Base-by-base conservation (phyloP, 2,329 filamentous ascomycete species). In the Colletotrichum simmondsii region DNA sequence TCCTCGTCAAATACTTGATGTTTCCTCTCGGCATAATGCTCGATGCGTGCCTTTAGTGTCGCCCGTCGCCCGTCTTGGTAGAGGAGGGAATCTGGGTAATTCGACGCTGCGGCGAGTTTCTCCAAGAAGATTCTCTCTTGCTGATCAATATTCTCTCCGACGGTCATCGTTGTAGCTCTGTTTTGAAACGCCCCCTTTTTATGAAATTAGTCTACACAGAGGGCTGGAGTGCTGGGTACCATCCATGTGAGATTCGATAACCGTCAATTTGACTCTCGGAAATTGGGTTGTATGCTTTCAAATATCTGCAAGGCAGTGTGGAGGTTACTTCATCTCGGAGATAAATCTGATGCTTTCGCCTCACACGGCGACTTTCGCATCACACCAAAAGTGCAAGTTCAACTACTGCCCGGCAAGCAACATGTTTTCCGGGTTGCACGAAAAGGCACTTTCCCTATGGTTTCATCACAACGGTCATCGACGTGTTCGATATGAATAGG, bases 51-150 rank as follows among this genome's bases (percentile, higher is more conserved):
- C 42, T 30, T 52, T 7, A 30, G 22, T 19, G 30, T 14, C 12
- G 58, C 19, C 2, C 42, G n/a, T 12, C 53, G 57, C 28, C 59
- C 65, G 12, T 46, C 30, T 35, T 54, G 35, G 14, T 10, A 24
- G 14, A 72, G 22, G 6, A 72, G 53, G n/a, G 65, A 63, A 6
- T 69, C 59, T 5, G 69, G 69, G 24, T 72, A 72, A 24, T 59
- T 53, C 28, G 28, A n/a, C n/a, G 69, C 58, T 16, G 35, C 30
- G 69, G 65, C 58, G 42, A 72, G 53, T 16, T 69, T 63, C 28
- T 57, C 24, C 8, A 63, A 59, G 22, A 72, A 69, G 7, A 52
- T 30, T 14, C 30, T 11, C 32, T 60, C 65, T 8, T 26, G 30
- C 4, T n/a, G n/a, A n/a, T n/a, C n/a, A n/a, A n/a, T n/a, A n/a